Base-by-base conservation (phyloP, 129 eudicot genomes). In the Erigeron canadensis region DNA sequence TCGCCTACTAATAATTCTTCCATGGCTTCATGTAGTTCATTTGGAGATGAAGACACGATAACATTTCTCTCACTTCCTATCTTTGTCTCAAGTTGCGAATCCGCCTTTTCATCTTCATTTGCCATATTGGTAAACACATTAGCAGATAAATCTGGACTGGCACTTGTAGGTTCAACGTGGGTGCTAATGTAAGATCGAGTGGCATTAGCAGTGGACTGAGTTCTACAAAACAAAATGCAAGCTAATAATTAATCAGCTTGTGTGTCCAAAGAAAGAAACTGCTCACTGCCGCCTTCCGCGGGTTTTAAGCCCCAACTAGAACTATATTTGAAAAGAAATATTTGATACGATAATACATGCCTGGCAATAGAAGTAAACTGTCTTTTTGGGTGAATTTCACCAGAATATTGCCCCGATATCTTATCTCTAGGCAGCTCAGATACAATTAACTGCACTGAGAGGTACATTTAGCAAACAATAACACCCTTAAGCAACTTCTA, bases 341-440 rank as follows among this genome's bases (percentile, higher is more conserved):
- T 28, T 28, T 37, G 51, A 41, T 59, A 72, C 13, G 48, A 73
- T 10, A 51, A 53, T 22, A 28, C 63, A 75, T 77, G 76, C 96
- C 96, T 82, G 77, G 63, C 13, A 80, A 61, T 75, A 80, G 77
- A 66, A 48, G 47, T 67, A 70, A 70, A 75, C 54, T 77, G 80
- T 75, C 83, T 86, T 40, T 63, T 75, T 53, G 84, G 64, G 51
- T 71, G 84, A 69, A 87, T 77, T 77, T 82, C 94, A 71, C 89
- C 93, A 66, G 93, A 81, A 59, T 84, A 84, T 69, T 95, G 99
- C 41, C 99, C 99, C 12, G 98, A 94, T 67, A 94, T 81, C 79
- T 82, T 79, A 82, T 95, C 80, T 67, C 99, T 86, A 39, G 91
- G 86, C 81, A 95, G 78, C 51, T 82, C 85, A 59, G 96, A 76